Conservation (phyloP, 169 alveolate species). For the Plasmodium malariae region DNA sequence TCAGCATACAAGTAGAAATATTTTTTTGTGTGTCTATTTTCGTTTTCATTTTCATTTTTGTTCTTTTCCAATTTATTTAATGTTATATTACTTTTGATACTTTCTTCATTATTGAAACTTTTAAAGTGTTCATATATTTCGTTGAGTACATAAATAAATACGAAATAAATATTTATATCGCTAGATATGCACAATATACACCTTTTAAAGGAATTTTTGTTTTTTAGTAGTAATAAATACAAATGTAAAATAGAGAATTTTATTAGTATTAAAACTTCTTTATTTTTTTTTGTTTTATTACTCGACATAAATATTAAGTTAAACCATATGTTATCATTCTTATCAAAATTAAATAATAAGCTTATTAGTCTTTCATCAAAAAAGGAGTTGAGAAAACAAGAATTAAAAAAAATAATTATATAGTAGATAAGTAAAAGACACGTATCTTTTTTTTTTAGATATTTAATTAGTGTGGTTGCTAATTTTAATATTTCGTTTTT, state of each 20-base stretch:
- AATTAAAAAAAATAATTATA: conserved; percentile 56
- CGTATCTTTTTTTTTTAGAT: conserved; percentile 35
- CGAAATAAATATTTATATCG: conserved; percentile 66
- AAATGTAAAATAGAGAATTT: conserved; percentile 72
- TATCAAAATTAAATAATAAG: conserved; percentile 46
- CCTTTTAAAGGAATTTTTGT: conserved; percentile 54
- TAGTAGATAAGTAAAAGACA: conserved; percentile 22
- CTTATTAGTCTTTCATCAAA: conserved; percentile 61
- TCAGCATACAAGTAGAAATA: conserved; percentile 51
- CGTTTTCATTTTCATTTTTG: background rate
- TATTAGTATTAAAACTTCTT: conserved; percentile 46
- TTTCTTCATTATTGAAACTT: conserved; percentile 29
- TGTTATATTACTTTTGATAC: background rate
- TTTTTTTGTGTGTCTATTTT: conserved; percentile 26
- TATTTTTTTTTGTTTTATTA: conserved; percentile 56
- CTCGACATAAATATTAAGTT: conserved; percentile 46
- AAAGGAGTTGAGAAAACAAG: conserved; percentile 46
- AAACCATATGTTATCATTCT: conserved; percentile 68
- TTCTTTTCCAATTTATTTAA: conserved; percentile 14
- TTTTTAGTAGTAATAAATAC: conserved; percentile 60
- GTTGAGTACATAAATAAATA: conserved; percentile 54
- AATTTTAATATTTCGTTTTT: conserved; percentile 66
- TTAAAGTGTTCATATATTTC: conserved; percentile 63
- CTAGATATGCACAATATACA: conserved; percentile 65
- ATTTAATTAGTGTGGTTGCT: conserved; percentile 39